Evolutionary conservation across 345 rosid species (phyloP), one percentile per base, ranked within the genome.

Genomic region (Anastatica hierochuntica): DNA sequence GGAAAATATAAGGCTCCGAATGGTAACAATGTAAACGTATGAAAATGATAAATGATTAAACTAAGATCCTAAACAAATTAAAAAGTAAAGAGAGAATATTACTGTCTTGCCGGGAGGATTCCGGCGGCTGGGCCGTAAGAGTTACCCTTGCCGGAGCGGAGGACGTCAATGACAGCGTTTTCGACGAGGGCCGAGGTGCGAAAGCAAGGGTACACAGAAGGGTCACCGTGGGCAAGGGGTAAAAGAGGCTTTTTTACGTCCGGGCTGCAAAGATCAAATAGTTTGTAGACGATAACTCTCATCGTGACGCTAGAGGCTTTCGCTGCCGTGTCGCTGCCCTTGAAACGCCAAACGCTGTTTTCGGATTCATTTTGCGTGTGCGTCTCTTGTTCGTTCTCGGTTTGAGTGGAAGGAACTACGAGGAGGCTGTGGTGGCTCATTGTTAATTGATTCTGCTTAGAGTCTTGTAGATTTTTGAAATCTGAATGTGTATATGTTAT

Each of bases 181-280:
- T 71, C 88, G 0, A 76, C 92, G 4, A 5, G 63, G n/a, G 62
- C 30, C 13, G 71, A 10, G 2, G 88, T 77, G 5, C 77, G 71
- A 52, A 76, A 83, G 68, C 76, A 63, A 4, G 84, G 78, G 54
- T 77, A 79, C 10, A 35, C 58, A 8, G 95, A 77, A 37, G 92
- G 88, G 48, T 86, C 86, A 21, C 95, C 92, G 18, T 76, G 83
- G 8, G 75, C 86, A 2, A 83, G 76, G 15, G 79, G 80, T 18
- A 83, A 30, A 17, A 69, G 56, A 3, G 56, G 4, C 57, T 76
- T 63, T 14, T 45, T 8, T 13, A 74, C 72, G 1, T 72, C 75
- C 2, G 41, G 21, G 47, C 38, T 54, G 43, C 82, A 61, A 9
- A 71, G 75, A 9, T 4, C 73, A 16, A 53, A 38, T 10, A 85